Base-by-base conservation (phyloP, 495 filamentous ascomycete species). In the Penicillium bovifimosum region DNA sequence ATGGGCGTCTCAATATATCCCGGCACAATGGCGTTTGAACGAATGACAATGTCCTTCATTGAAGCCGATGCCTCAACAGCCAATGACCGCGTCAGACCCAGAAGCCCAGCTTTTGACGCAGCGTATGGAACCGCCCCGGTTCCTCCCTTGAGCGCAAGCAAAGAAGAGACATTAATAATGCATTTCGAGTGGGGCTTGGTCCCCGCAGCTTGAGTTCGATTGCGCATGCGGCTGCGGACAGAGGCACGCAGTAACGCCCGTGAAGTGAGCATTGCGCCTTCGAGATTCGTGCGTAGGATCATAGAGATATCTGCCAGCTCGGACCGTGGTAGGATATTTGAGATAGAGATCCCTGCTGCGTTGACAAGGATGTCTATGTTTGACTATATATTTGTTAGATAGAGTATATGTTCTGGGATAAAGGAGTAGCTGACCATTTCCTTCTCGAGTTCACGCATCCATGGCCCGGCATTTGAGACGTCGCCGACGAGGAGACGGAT, bases 1-100 rank as follows among this genome's bases (percentile, higher is more conserved):
- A 95, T 91, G 5, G 80, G 76, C 6, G 88, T 91, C 20, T 83
- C 72, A 51, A 93, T 86, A 70, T 90, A 95, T 11, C 90, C 90
- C 1, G 90, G 90, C n/a, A 90, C 63, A 50, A 95, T 83, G 5
- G 82, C 86, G 69, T 95, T 95, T 27, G 86, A 86, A 14, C 90
- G 74, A 42, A 92, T 76, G 9, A 77, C 71, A 27, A 69, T 65
- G 38, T 64, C 57, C 9, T 57, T 60, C 40, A 74, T 47, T 6
- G 70, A 68, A 5, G 53, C 52, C 2, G 66, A 64, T 2, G 82
- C 67, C 56, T 93, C 89, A 17, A 73, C 75, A 10, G 86, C 80
- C 5, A 93, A 61, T 13, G 87, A 79, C 26, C 85, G 74, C 0
- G 89, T 92, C 31, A 95, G 67, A 71, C 87, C 88, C 1, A 93